Evolutionary conservation across 2,329 filamentous ascomycete genomes (phyloP).

Genomic region (Pezicula rhizophila): DNA sequence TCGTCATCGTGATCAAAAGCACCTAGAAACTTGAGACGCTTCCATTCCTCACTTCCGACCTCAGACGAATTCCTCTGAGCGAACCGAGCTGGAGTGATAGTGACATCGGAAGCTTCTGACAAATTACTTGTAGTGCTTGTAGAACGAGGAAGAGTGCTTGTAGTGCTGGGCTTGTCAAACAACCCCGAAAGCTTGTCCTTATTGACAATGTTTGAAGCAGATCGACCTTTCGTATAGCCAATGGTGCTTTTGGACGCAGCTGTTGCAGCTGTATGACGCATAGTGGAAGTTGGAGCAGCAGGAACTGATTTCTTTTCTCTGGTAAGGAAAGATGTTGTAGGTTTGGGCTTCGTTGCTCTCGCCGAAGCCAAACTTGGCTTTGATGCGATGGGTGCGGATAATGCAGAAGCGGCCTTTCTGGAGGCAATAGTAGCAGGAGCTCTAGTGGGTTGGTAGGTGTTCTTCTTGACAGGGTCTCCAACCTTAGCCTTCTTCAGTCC

Average conservation of each 20-base stretch:
- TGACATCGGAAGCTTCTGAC: constrained; percentile 35
- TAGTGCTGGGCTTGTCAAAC: constrained; percentile 8
- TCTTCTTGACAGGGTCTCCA: constrained; percentile 15
- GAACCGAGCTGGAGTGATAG: constrained; percentile 43
- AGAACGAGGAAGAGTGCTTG: constrained; percentile 4
- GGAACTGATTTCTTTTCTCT: constrained; percentile 32
- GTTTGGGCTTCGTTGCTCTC: constrained; percentile 26
- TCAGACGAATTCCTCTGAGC: constrained; percentile 25
- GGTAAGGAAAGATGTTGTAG: constrained; percentile 25
- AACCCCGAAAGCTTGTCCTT: constrained; percentile 5
- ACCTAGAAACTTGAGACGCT: constrained; percentile 47
- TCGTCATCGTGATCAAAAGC: constrained; percentile 50
- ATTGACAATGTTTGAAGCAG: constrained; percentile 35
- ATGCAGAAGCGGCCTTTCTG: constrained; percentile 46
- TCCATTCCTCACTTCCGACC: constrained; percentile 28
- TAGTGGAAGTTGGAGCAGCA: constrained; percentile 37
- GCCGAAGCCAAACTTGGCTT: constrained; percentile 23
- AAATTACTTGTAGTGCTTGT: constrained; percentile 26
- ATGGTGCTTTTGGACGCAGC: constrained; percentile 74
- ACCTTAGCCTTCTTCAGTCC: constrained; percentile 8
- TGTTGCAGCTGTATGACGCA: constrained; percentile 55
- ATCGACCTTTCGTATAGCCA: constrained; percentile 75
- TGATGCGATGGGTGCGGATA: constrained; percentile 35
- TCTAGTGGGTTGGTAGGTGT: constrained; percentile 14
- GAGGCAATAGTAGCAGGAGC: constrained; percentile 48